Percentiles rank a stretch among this genome's conserved stretches.
Conservation (phyloP, 306 rosid species). For the Pyrus communis region DNA sequence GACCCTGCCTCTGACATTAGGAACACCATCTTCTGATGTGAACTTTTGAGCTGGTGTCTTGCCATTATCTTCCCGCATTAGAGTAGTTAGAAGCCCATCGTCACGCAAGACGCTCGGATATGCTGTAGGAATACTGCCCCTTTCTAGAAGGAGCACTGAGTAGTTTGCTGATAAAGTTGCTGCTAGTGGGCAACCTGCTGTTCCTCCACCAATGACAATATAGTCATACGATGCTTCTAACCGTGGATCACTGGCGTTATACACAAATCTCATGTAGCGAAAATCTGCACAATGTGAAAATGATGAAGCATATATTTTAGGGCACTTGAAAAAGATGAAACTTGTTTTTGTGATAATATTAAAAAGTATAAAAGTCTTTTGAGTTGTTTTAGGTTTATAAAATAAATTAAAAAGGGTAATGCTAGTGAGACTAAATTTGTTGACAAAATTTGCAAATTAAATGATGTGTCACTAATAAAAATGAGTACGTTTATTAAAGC, state of each 20-base stretch:
- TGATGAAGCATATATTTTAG: no score
- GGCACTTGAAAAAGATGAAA: background rate
- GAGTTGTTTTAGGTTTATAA: no score
- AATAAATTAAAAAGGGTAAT: background rate
- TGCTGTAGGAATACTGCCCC: background rate
- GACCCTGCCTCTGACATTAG: background rate
- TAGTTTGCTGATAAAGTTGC: constrained; percentile 16
- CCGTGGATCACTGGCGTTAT: background rate
- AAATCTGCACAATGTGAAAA: background rate
- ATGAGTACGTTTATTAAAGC: no score
- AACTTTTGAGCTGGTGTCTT: background rate
- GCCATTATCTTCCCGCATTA: background rate
- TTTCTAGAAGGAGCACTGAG: background rate
- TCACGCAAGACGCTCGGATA: background rate
- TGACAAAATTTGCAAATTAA: no score
- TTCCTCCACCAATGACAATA: constrained; percentile 12
- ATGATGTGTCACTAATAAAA: no score
- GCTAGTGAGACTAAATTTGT: no score
- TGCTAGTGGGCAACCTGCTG: constrained; percentile 10
- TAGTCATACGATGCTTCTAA: constrained; percentile 8
- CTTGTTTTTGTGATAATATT: background rate
- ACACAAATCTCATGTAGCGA: constrained; percentile 5
- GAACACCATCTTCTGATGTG: background rate
- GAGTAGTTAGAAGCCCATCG: background rate
- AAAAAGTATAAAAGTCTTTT: no score